A percentile compares a stretch with the other conserved stretches of the same genome.
Conservation (phyloP, 257 asterid genomes). For the Mentha longifolia region DNA sequence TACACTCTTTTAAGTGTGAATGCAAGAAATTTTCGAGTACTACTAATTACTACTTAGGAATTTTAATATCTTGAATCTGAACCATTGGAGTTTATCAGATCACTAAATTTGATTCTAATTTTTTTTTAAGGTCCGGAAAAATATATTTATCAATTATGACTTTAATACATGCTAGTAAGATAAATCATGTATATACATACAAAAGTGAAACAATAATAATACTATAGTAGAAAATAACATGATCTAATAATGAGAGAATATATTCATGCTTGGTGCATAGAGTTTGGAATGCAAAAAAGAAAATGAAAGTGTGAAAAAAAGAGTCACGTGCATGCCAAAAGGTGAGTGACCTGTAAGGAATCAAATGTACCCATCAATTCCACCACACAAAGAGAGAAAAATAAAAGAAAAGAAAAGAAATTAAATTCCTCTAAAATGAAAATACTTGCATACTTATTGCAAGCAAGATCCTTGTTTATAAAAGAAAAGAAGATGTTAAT, state of each 20-base stretch:
- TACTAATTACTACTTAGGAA: too few species aligned
- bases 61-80: not conserved
- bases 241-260: conserved; percentile 47
- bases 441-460: conserved; percentile 32
- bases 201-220: not conserved
- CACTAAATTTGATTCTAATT: too few species aligned
- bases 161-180: too few species aligned
- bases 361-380: conserved; percentile 40
- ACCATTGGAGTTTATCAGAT: not conserved
- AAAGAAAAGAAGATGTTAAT: too few species aligned
- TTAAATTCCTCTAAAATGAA: conserved; percentile 2
- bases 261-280: conserved; percentile 54
- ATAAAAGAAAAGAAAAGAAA: not conserved
- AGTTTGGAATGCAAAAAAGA: conserved; percentile 41
- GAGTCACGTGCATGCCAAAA: conserved; percentile 58
- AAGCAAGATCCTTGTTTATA: conserved; percentile 30
- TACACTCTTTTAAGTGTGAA: not conserved
- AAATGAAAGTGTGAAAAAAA: conserved; percentile 32
- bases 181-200: too few species aligned
- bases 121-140: too few species aligned
- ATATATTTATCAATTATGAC: too few species aligned
- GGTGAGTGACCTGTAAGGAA: conserved; percentile 48
- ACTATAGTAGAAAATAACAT: conserved; percentile 8
- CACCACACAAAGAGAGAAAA: conserved; percentile 21
- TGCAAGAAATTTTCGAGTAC: not conserved